These are phyloP conservation scores for Thuidium tamariscinum DNA, from an alignment of 225 moss, liverwort and hornwort species.

Conservation along the genomic window DNA sequence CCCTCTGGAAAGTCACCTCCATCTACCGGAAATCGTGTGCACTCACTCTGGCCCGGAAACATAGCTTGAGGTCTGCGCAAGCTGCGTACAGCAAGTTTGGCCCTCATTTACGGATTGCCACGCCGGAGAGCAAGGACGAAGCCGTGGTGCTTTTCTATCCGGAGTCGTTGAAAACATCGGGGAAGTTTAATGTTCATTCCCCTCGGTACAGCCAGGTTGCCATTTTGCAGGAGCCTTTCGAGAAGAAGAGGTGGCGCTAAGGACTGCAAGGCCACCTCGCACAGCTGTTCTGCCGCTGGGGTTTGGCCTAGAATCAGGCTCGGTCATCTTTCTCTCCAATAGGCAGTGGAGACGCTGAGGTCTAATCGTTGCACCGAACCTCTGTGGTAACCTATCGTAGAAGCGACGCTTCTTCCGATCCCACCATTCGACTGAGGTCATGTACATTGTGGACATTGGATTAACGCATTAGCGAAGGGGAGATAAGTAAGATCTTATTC, in stretches of 20 bases:
- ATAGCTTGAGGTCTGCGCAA: conserved; percentile 35
- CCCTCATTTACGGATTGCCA: conserved; percentile 24
- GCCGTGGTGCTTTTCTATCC: conserved; percentile 27
- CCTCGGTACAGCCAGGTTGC: conserved; percentile 42
- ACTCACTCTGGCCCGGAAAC: conserved; percentile 42
- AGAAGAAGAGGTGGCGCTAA: conserved; percentile 27
- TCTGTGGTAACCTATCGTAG: background rate
- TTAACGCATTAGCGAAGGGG: background rate
- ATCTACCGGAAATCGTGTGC: conserved; percentile 44
- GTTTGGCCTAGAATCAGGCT: background rate
- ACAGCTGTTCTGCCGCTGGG: background rate
- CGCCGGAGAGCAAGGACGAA: conserved; percentile 3
- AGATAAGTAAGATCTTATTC: background rate
- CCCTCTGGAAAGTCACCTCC: conserved; percentile 46
- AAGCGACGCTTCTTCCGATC: background rate
- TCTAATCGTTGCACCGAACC: background rate
- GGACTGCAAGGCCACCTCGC: background rate
- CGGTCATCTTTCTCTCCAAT: background rate
- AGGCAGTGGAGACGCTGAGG: background rate
- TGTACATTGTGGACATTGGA: background rate
- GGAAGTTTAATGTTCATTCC: conserved; percentile 32
- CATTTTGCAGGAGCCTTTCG: conserved; percentile 41
- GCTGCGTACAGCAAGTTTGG: conserved; percentile 41
- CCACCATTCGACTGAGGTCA: background rate
- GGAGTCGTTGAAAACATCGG: conserved; percentile 34